phyloP scores from a whole-genome alignment of 164 flowering plant genomes.

The Vitis rotundifolia region DNA sequence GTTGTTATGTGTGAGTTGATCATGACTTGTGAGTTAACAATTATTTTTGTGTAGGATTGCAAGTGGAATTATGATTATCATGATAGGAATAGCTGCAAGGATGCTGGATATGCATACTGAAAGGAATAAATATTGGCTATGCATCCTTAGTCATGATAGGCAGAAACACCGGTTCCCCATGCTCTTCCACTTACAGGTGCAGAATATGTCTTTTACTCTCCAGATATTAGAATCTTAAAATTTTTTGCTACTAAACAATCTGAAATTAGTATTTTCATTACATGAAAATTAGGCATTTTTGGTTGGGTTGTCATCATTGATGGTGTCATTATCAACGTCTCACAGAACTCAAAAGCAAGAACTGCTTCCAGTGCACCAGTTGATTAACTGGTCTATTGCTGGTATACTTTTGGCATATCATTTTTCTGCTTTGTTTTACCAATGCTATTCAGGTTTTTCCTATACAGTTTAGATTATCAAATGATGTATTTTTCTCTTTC shows the following conservation, averaged over 20 bases:
- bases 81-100: slow-evolving; percentile 58
- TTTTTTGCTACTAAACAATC: slow-evolving; percentile 3
- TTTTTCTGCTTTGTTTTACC: neutral
- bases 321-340: slow-evolving; percentile 80
- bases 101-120: slow-evolving; percentile 54
- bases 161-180: slow-evolving; percentile 40
- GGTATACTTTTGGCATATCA: slow-evolving; percentile 41
- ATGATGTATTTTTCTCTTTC: no score
- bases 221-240: slow-evolving; percentile 3
- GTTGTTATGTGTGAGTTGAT: neutral
- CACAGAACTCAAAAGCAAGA: slow-evolving; percentile 86
- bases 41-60: slow-evolving; percentile 44
- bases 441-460: no score
- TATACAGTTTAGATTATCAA: no score
- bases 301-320: slow-evolving; percentile 71
- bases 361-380: slow-evolving; percentile 69
- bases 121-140: slow-evolving; percentile 53
- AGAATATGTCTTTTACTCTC: neutral
- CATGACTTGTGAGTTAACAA: neutral
- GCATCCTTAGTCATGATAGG: slow-evolving; percentile 39
- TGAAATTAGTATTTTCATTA: slow-evolving; percentile 10
- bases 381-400: slow-evolving; percentile 81
- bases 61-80: slow-evolving; percentile 68
- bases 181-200: slow-evolving; percentile 81
- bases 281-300: slow-evolving; percentile 50